phyloP scores from a whole-genome alignment of 805 yeast genomes.

The Wickerhamiella occidentalis region DNA sequence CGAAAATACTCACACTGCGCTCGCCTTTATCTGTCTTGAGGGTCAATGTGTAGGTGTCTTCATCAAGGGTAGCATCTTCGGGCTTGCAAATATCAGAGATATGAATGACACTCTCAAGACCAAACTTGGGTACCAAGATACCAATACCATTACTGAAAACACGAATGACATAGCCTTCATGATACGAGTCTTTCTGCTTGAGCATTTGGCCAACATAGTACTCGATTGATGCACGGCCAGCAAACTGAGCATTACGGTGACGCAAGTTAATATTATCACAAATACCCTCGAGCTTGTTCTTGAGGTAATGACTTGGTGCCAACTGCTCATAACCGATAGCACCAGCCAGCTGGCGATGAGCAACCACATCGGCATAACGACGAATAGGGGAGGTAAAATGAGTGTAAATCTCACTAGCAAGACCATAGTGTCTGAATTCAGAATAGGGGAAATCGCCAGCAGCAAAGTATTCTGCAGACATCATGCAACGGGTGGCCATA shows the following conservation, averaged over 20 bases:
- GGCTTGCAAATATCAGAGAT: conserved; percentile 61
- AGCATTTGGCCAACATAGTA: conserved; percentile 97
- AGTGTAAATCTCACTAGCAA: conserved; percentile 94
- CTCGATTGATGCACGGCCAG: conserved; percentile 96
- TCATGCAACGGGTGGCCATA: conserved; percentile 97
- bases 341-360: conserved; percentile 95
- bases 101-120: conserved; percentile 86
- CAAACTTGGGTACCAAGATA: conserved; percentile 87
- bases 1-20: conserved; percentile 55
- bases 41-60: conserved; percentile 58
- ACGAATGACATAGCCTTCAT: conserved; percentile 83
- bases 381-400: conserved; percentile 98
- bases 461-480: conserved; percentile 96
- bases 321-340: conserved; percentile 88
- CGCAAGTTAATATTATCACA: conserved; percentile 83
- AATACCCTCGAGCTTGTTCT: conserved; percentile 75
- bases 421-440: conserved; percentile 91
- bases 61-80: conserved; percentile 51
- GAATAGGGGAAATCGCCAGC: conserved; percentile 82
- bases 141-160: conserved; percentile 92
- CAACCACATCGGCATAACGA: conserved; percentile 95
- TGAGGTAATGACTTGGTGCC: conserved; percentile 74
- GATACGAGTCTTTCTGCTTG: conserved; percentile 66
- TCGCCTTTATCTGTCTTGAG: conserved; percentile 37
- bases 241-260: conserved; percentile 97